Evolutionary conservation across 306 rosid genomes (phyloP), one percentile per base, ranked within the genome.

Genomic region (Rosa persica): DNA sequence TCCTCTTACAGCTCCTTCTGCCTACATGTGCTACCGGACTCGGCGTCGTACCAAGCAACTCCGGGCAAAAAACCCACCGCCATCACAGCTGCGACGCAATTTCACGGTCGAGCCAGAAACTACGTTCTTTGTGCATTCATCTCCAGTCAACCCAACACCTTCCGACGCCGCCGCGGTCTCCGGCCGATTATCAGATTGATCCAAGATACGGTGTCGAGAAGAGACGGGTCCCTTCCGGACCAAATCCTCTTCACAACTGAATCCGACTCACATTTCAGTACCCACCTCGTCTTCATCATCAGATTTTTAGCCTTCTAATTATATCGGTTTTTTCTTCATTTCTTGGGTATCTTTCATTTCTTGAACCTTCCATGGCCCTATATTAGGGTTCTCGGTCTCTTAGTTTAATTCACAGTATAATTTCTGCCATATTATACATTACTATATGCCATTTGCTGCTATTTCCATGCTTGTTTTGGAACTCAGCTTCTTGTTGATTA

Each of bases 171-270:
- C 71, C 76, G 5, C 67, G 81, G 12, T 39, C 75, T 15, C 44
- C 83, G 15, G 75, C 78, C 5, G 54, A 20, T 67, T 57, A 80
- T 54, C 85, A 57, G 75, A 79, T 91, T 81, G 98, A 93, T 73
- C 93, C 89, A 43, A 91, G 89, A 86, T 91, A 82, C 69, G 99
- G 94, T 15, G 92, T 70, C 19, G 96, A 95, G 76, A 95, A 93
- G 91, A 87, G 99, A 82, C 72, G 83, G 1, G 98, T 95, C 34
- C 99, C 99, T 20, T 84, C 99, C 12, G 99, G 99, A 3, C 99
- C 99, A 27, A 95, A 95, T 94, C 99, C 97, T 70, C 99, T 95
- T 77, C 99, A 95, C 86, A 95, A 95, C 62, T 93, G 86, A 89
- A 7, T 62, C 65, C 73, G n/a, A 1, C 30, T 22, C 12, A 25